phyloP scores from a whole-genome alignment of 805 yeast genomes.

The Nakazawaea holstii region DNA sequence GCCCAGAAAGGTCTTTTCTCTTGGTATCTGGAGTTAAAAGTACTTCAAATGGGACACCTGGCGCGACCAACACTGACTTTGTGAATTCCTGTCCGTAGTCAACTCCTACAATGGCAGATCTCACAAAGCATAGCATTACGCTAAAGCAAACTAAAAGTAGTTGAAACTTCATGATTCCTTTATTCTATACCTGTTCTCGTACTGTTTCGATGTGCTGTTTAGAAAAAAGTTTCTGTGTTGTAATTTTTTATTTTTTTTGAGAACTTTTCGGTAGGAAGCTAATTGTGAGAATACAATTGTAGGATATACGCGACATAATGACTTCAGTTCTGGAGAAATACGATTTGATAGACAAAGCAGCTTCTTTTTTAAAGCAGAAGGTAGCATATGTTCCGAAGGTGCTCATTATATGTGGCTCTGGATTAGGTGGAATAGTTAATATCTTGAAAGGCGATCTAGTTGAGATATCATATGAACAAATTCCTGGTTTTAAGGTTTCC shows the following conservation, averaged over 20 bases:
- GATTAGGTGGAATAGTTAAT: constrained; percentile 80
- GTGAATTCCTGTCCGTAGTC: constrained; percentile 87
- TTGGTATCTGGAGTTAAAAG: constrained; percentile 87
- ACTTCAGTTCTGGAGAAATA: constrained; percentile 1
- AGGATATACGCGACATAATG: neutral
- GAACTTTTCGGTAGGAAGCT: neutral
- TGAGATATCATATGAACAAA: constrained; percentile 54
- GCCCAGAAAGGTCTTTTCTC: constrained; percentile 80
- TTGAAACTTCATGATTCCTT: neutral
- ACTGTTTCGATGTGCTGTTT: constrained; percentile 2
- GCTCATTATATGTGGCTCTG: constrained; percentile 90
- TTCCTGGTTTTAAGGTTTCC: constrained; percentile 77
- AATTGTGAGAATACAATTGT: neutral
- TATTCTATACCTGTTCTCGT: neutral
- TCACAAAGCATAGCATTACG: neutral
- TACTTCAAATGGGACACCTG: constrained; percentile 82
- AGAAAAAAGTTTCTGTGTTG: neutral
- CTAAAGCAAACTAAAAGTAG: neutral
- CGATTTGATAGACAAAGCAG: constrained; percentile 4
- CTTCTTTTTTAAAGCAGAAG: neutral
- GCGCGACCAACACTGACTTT: constrained; percentile 86
- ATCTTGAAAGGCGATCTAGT: constrained; percentile 36
- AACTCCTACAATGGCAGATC: constrained; percentile 71
- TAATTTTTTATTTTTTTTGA: neutral
- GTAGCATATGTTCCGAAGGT: constrained; percentile 42